Evolutionary conservation across 148 eudicot genomes (phyloP).

Genomic region (Drosera capensis): DNA sequence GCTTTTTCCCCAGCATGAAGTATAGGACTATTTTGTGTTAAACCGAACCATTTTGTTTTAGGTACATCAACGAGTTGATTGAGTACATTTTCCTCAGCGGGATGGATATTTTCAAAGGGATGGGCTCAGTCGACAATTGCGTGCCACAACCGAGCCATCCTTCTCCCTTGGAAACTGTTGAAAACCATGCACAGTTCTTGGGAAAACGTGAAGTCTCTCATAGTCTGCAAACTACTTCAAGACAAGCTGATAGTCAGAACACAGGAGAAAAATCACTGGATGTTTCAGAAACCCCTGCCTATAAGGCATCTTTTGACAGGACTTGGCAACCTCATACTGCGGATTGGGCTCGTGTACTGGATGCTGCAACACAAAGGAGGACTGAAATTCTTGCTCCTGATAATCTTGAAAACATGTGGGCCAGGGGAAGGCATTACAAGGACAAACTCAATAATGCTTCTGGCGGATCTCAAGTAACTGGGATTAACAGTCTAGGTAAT

Average conservation of each 20-base stretch:
- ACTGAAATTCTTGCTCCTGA: slow-evolving; percentile 93
- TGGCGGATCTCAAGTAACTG: slow-evolving; percentile 20
- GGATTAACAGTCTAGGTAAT: slow-evolving; percentile 8
- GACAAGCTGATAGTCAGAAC: slow-evolving; percentile 11
- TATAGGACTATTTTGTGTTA: neutral
- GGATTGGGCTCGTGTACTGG: slow-evolving; percentile 78
- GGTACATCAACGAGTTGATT: slow-evolving; percentile 83
- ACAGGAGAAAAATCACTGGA: slow-evolving; percentile 14
- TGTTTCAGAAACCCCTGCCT: slow-evolving; percentile 24
- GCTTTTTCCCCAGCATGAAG: no score
- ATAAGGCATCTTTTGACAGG: slow-evolving; percentile 21
- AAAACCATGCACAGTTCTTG: slow-evolving; percentile 15
- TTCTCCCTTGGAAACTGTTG: slow-evolving; percentile 17
- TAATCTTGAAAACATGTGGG: slow-evolving; percentile 96
- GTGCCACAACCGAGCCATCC: slow-evolving; percentile 20
- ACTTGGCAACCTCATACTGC: slow-evolving; percentile 37
- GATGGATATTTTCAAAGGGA: slow-evolving; percentile 27
- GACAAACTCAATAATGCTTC: slow-evolving; percentile 44
- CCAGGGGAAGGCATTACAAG: slow-evolving; percentile 81
- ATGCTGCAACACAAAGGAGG: slow-evolving; percentile 93
- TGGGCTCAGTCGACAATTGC: slow-evolving; percentile 31
- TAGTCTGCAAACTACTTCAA: slow-evolving; percentile 21
- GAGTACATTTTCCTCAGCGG: slow-evolving; percentile 53
- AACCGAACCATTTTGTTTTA: slow-evolving; percentile 6
- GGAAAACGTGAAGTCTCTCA: slow-evolving; percentile 13